Base-by-base conservation (phyloP, 2,329 filamentous ascomycete species). In the Thyridium curvatum region DNA sequence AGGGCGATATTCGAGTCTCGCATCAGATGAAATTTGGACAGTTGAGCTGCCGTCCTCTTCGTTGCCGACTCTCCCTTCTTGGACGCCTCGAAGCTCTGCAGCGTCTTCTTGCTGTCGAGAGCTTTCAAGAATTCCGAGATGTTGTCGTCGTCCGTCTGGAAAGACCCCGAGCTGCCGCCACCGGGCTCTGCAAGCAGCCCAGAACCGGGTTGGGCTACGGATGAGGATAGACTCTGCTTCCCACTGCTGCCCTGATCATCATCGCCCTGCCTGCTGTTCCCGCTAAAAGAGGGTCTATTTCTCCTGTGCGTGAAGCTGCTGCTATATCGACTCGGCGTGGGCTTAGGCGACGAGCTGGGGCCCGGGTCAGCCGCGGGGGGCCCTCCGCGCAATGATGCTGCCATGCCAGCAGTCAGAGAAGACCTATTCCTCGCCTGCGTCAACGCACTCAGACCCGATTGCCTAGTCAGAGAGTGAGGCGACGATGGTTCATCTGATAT, bases 91-190 rank as follows among this genome's bases (percentile, higher is more conserved):
- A 96, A 86, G 59, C 82, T 87, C 58, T 79, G 81, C 18, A 93
- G 62, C n/a, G 89, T 91, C 60, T 90, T 94, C 56, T 86, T 86
- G 51, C 80, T 82, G 43, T 97, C 91, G 7, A 98, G 71, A 45
- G 88, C 74, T 52, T 94, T 94, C 44, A 98, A 66, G 51, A 97
- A 98, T 38, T 94, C 89, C 1, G 86, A 88, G 31, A 98, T 94
- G 46, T 93, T 90, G 51, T 95, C 87, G 52, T 94, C 89, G 50
- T 97, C 91, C 0, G 83, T 73, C 45, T 79, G 76, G 34, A 82
- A 67, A 3, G 79, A 83, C 6, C 86, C 69, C 54, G 86, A 70
- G 71, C 81, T 69, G 56, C 82, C 69, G 3, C 72, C 79, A 9
- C 77, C 82, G 18, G 74, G 73, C 46, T 84, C 88, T 21, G 86